phyloP scores from a whole-genome alignment of 129 eudicot genomes.

The Helianthus tuberosus region DNA sequence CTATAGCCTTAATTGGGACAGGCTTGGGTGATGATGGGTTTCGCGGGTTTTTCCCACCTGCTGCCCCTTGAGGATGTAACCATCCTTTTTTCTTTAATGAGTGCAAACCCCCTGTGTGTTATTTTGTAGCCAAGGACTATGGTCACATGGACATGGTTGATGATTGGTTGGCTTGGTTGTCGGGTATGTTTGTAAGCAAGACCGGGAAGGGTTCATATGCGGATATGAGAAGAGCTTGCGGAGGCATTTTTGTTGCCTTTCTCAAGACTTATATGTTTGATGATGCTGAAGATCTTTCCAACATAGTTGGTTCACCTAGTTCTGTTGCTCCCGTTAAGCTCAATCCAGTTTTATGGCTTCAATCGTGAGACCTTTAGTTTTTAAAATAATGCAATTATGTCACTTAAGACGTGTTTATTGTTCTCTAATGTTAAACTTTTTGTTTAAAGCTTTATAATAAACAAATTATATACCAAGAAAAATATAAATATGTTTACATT shows the following conservation, averaged over 20 bases:
- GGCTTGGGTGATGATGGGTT: conserved; percentile 17
- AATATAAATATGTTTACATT: too few species aligned
- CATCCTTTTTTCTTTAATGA: conserved; percentile 38
- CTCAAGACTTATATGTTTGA: conserved; percentile 34
- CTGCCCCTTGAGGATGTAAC: conserved; percentile 35
- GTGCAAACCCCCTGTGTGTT: conserved; percentile 29
- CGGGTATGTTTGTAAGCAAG: conserved; percentile 28
- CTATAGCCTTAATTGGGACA: conserved; percentile 34
- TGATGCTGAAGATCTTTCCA: conserved; percentile 18
- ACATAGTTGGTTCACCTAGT: conserved; percentile 19
- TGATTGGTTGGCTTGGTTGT: conserved; percentile 22
- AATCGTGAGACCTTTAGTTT: not conserved
- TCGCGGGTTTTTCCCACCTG: conserved; percentile 29
- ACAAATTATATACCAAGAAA: too few species aligned
- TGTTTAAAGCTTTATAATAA: too few species aligned
- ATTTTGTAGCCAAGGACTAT: conserved; percentile 36
- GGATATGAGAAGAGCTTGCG: conserved; percentile 33
- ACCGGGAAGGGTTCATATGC: conserved; percentile 39
- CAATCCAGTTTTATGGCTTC: conserved; percentile 23
- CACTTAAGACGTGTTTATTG: too few species aligned
- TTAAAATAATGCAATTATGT: not conserved
- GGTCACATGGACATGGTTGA: conserved; percentile 42
- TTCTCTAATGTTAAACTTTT: too few species aligned
- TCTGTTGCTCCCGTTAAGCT: conserved; percentile 24
- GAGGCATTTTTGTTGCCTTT: conserved; percentile 41